phyloP scores from a whole-genome alignment of 2,329 filamentous ascomycete genomes.

The Ambrosiella cleistominuta region DNA sequence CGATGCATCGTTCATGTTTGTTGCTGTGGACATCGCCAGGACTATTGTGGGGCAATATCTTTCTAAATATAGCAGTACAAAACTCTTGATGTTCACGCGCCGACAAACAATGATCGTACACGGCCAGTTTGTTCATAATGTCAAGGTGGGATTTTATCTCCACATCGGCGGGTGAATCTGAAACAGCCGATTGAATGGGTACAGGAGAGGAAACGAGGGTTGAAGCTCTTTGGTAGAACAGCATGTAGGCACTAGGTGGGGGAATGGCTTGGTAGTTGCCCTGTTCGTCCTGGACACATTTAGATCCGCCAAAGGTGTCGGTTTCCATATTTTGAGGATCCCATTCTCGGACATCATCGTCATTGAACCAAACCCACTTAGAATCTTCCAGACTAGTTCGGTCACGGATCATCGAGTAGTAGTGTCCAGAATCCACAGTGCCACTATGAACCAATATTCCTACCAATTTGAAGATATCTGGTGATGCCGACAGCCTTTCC shows the following conservation, averaged over 20 bases:
- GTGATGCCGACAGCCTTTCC: conserved; percentile 14
- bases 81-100: conserved; percentile 56
- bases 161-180: neutral
- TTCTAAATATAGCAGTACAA: conserved; percentile 42
- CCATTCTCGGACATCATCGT: conserved; percentile 63
- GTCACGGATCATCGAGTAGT: conserved; percentile 89
- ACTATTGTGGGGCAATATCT: neutral
- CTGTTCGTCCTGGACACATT: conserved; percentile 25
- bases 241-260: conserved; percentile 81
- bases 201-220: conserved; percentile 26
- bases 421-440: conserved; percentile 85
- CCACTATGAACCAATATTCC: conserved; percentile 87
- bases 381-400: conserved; percentile 36
- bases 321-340: conserved; percentile 55
- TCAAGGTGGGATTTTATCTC: neutral
- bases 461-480: conserved; percentile 83
- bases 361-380: conserved; percentile 85
- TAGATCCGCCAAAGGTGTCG: conserved; percentile 62
- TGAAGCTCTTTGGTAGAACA: conserved; percentile 79
- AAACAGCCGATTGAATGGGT: neutral
- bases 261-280: neutral
- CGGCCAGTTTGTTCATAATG: conserved; percentile 44
- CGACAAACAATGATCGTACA: conserved; percentile 64
- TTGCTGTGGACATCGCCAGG: neutral
- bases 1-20: neutral